Percentiles rank a stretch among this genome's conserved stretches.
Conservation (phyloP, 345 rosid species). For the Durio zibethinus region DNA sequence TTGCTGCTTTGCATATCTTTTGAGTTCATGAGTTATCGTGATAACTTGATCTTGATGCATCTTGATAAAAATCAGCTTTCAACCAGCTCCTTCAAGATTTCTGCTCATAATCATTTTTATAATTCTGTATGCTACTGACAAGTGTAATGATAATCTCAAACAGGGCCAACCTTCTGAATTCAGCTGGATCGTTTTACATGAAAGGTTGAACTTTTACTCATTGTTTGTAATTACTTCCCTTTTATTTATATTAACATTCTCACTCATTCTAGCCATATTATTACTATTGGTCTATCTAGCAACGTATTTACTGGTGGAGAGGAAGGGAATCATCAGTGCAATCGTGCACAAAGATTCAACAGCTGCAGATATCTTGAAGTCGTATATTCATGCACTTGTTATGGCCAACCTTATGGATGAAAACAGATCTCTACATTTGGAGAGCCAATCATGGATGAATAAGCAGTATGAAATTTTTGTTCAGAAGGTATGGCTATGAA, state of each 20-base stretch:
- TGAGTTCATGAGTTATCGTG: background rate
- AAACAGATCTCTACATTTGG: constrained; percentile 25
- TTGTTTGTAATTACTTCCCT: background rate
- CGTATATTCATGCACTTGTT: constrained; percentile 70
- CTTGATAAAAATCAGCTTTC: constrained; percentile 7
- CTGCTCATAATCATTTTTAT: background rate
- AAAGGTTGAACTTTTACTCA: constrained; percentile 35
- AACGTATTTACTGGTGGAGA: constrained; percentile 56
- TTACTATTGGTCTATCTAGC: constrained; percentile 31
- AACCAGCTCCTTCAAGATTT: background rate
- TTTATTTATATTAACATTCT: background rate
- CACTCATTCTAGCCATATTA: constrained; percentile 9
- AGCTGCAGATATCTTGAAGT: constrained; percentile 62
- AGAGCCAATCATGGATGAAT: constrained; percentile 78
- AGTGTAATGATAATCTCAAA: constrained; percentile 19
- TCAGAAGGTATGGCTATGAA: constrained; percentile 55
- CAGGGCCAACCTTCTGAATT: constrained; percentile 44
- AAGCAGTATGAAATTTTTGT: constrained; percentile 51
- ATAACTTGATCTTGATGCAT: background rate
- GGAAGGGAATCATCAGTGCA: constrained; percentile 40
- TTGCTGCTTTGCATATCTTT: background rate
- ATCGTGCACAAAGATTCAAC: constrained; percentile 59
- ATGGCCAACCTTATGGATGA: constrained; percentile 32
- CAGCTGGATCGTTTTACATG: constrained; percentile 31
- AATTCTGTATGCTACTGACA: constrained; percentile 13